phyloP scores from a whole-genome alignment of 2,329 filamentous ascomycete species.

The Calonectria hongkongensis region DNA sequence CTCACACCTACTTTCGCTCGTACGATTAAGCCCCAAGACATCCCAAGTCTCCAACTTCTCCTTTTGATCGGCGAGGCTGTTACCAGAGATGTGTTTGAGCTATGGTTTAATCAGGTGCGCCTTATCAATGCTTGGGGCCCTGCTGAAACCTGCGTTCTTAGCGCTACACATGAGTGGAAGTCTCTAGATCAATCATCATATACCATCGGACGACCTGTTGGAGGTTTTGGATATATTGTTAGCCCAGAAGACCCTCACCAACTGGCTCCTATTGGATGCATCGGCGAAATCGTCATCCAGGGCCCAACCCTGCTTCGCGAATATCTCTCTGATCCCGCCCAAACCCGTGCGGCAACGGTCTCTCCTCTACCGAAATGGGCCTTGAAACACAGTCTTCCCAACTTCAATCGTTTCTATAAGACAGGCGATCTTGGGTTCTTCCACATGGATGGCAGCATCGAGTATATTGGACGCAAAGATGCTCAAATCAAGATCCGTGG shows the following conservation, averaged over 20 bases:
- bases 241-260: slow-evolving; percentile 24
- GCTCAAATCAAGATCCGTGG: slow-evolving; percentile 75
- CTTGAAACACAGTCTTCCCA: background rate
- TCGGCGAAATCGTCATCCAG: slow-evolving; percentile 53
- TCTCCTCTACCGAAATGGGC: slow-evolving; percentile 24
- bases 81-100: slow-evolving; percentile 31
- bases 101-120: slow-evolving; percentile 31
- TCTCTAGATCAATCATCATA: slow-evolving; percentile 51
- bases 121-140: slow-evolving; percentile 40
- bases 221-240: slow-evolving; percentile 3
- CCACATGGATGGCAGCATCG: slow-evolving; percentile 3
- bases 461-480: slow-evolving; percentile 59
- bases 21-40: background rate
- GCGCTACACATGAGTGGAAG: slow-evolving; percentile 30
- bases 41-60: slow-evolving; percentile 20
- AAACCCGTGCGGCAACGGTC: slow-evolving; percentile 57
- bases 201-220: slow-evolving; percentile 2
- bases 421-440: slow-evolving; percentile 18
- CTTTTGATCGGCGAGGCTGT: slow-evolving; percentile 38
- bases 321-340: slow-evolving; percentile 40
- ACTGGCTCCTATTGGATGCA: slow-evolving; percentile 49
- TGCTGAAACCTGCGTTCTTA: slow-evolving; percentile 36
- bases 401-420: slow-evolving; percentile 14
- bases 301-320: slow-evolving; percentile 51
- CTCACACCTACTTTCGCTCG: slow-evolving; percentile 29